Percentiles rank a stretch among this genome's conserved stretches.
These are phyloP conservation scores for Exophiala oligosperma DNA, from an alignment of 2,329 filamentous ascomycete species.

Conservation along the genomic window DNA sequence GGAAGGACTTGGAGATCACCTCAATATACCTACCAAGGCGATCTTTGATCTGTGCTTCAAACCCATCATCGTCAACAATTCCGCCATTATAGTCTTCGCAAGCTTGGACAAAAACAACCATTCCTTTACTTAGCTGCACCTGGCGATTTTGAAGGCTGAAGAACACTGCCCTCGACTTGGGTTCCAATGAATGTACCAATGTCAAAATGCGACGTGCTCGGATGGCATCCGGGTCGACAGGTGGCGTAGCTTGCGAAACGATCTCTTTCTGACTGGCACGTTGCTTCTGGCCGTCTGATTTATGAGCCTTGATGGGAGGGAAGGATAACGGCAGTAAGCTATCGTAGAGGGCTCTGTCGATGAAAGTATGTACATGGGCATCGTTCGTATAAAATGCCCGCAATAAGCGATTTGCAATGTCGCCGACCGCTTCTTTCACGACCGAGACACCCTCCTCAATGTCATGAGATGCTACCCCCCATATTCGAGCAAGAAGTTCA, in stretches of 20 bases:
- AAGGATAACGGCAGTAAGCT: conserved; percentile 86
- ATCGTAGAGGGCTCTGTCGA: conserved; percentile 84
- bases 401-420: conserved; percentile 81
- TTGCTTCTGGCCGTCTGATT: conserved; percentile 51
- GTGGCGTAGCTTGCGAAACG: conserved; percentile 38
- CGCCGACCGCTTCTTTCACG: conserved; percentile 71
- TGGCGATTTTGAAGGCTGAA: conserved; percentile 82
- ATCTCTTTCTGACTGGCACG: conserved; percentile 41
- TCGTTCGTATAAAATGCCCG: conserved; percentile 91
- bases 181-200: conserved; percentile 74
- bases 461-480: conserved; percentile 89
- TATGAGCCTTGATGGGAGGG: conserved; percentile 65
- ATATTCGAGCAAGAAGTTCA: conserved; percentile 78
- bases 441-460: conserved; percentile 79
- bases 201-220: conserved; percentile 82
- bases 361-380: conserved; percentile 75
- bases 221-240: conserved; percentile 57
- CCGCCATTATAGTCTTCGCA: conserved; percentile 91
- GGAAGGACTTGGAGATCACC: conserved; percentile 71
- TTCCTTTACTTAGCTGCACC: conserved; percentile 68
- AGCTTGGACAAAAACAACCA: conserved; percentile 75
- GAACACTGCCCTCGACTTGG: conserved; percentile 79
- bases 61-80: conserved; percentile 68
- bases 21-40: conserved; percentile 72
- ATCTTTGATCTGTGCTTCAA: conserved; percentile 65